Base-by-base conservation (phyloP, 2,329 filamentous ascomycete genomes). In the Paecilomyces variotii region DNA sequence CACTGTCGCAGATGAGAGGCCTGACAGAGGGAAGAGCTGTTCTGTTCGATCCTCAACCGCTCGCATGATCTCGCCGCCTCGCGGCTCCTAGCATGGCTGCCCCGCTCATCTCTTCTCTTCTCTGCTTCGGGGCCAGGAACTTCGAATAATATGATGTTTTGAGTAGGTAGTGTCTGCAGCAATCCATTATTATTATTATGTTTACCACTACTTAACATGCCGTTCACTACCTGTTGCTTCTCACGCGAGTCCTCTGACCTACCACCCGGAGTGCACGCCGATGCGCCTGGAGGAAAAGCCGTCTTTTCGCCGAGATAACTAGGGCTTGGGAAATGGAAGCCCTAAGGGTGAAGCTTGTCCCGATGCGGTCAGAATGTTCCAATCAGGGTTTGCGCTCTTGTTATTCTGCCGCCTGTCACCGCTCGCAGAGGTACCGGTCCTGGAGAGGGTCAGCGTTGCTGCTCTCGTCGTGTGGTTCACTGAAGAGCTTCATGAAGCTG, bases 341-440 rank as follows among this genome's bases (percentile, higher is more conserved):
- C 65, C 62, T 30, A 51, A 66, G 56, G 35, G 58, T n/a, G 57
- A 61, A 27, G 54, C 50, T n/a, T 52, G 24, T 12, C 50, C 50
- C 50, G 14, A 52, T 26, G 11, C 50, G 50, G 50, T 26, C 50
- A 14, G 14, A 52, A 28, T 52, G 50, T 28, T 52, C 25, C 25
- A 26, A 52, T 55, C 53, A 57, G 63, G 63, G 65, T 66, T 60
- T 67, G 65, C 67, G 65, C 65, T 63, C 49, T 53, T 35, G 52
- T 53, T 49, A 64, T 72, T 72, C 65, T 72, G 70, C 70, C 70
- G 64, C 59, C 61, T 64, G 60, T 65, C 55, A 60, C 70, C 69
- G 69, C 70, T 64, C 62, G 39, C 55, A 60, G 59, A 61, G 57
- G 56, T 53, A 57, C 57, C 60, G 59, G 57, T 30, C 35, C 53